Evolutionary conservation across 2,329 filamentous ascomycete species (phyloP).

Genomic region (Colletotrichum sp.): DNA sequence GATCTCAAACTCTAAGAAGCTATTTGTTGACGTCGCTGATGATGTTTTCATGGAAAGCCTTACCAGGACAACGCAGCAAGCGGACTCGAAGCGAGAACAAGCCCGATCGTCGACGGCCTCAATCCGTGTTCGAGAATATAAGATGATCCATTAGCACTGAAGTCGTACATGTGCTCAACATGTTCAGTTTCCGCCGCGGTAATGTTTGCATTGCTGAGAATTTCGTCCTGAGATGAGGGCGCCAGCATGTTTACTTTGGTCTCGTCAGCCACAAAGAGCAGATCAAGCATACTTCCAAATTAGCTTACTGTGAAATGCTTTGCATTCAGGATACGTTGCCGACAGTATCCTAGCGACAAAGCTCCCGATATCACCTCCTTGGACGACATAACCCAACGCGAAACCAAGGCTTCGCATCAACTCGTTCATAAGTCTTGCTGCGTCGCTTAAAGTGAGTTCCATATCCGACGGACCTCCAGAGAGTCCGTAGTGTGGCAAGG

Average conservation of each 20-base stretch:
- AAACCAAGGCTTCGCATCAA: conserved; percentile 60
- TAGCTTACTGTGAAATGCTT: conserved; percentile 34
- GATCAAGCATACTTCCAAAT: no score
- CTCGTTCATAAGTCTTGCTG: conserved; percentile 50
- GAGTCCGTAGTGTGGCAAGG: conserved; percentile 53
- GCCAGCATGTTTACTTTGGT: neutral
- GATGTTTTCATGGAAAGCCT: neutral
- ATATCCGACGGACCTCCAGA: conserved; percentile 44
- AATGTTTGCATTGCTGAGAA: neutral
- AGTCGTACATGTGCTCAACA: neutral
- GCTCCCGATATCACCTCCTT: conserved; percentile 62
- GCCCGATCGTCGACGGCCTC: conserved; percentile 59
- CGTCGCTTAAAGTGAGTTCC: conserved; percentile 27
- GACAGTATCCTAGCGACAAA: conserved; percentile 48
- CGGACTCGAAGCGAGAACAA: conserved; percentile 57
- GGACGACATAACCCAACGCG: conserved; percentile 52
- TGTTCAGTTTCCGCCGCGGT: neutral
- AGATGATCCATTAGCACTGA: conserved; percentile 39
- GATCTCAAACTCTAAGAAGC: neutral
- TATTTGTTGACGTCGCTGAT: neutral
- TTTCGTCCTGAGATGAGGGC: neutral
- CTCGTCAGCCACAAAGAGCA: neutral
- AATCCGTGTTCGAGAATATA: conserved; percentile 61
- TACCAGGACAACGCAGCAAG: conserved; percentile 60
- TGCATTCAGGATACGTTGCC: conserved; percentile 47